Base-by-base conservation (phyloP, 2,329 filamentous ascomycete species). In the Didymella pomorum region DNA sequence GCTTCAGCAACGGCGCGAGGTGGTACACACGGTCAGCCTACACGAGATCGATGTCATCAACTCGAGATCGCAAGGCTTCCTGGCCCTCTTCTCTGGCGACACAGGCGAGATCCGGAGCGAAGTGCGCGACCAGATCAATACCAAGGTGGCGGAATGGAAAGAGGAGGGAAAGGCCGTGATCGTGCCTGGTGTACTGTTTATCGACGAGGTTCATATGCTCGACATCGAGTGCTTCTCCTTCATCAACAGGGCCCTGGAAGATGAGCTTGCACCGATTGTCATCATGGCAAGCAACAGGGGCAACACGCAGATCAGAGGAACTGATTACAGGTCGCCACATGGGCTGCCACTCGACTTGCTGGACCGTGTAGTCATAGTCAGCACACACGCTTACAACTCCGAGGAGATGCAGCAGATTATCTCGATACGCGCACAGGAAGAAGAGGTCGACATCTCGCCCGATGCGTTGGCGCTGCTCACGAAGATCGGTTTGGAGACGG, bases 41-140 rank as follows among this genome's bases (percentile, higher is more conserved):
- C 95, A 99, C 80, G 95, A 99, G 81, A 99, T 99, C 65, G 95
- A 99, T 74, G 95, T 99, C 63, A 99, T 99, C 84, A 99, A 99
- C 82, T 97, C 93, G 61, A 87, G 95, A 68, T 97, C 95, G n/a
- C 95, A 99, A 79, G 95, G 95, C 31, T 99, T 99, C 80, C 81
- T 99, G 26, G 95, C 95, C 10, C 88, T 99, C 18, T 99, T 99
- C 81, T 97, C 94, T 0, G 95, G 95, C 64, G 95, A 99, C 78
- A 99, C 95, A 1, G 95, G 95, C 68, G 95, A 99, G 83, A 99
- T 99, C 71, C 86, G 95, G 72, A 96, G 92, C 77, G 95, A 99
- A 79, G 94, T 99, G 62, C 89, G 95, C 56, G 94, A 98, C 76
- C 95, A 99, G 82, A 99, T 99, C 84, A 96, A 99, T 81, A 97